phyloP scores from a whole-genome alignment of 1,284 basidiomycete genomes.

The Trametes versicolor region DNA sequence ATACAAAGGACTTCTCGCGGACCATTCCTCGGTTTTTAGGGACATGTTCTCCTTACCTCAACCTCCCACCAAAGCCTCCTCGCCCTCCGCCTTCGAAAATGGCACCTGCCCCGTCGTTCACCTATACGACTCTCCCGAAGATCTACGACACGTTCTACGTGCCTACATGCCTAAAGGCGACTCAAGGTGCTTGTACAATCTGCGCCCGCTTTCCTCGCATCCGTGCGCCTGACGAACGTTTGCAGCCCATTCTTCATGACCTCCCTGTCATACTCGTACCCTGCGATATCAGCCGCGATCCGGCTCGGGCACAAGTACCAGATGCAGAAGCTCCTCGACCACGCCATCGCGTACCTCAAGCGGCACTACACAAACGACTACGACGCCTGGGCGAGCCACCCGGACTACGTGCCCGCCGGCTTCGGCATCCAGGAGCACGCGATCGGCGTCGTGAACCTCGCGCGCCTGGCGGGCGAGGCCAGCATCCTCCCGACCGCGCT shows the following conservation, averaged over 20 bases:
- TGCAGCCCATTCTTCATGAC: constrained; percentile 8
- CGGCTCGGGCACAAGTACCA: constrained; percentile 11
- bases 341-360: constrained; percentile 3
- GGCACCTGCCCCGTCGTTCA: constrained; percentile 12
- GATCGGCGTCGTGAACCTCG: constrained; percentile 17
- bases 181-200: too few species aligned
- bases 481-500: not conserved
- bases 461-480: not conserved
- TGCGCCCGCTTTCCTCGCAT: too few species aligned
- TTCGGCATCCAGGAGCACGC: too few species aligned
- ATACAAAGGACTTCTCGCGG: constrained; percentile 22
- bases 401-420: not conserved
- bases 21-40: constrained; percentile 22
- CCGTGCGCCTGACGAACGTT: too few species aligned
- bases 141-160: constrained; percentile 15
- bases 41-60: constrained; percentile 24
- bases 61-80: too few species aligned
- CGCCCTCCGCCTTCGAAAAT: too few species aligned
- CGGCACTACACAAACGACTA: not conserved
- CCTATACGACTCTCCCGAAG: constrained; percentile 14
- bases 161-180: constrained; percentile 1
- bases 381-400: not conserved
- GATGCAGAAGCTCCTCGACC: not conserved
- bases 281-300: not conserved
- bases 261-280: not conserved